Percentiles rank a stretch among this genome's conserved stretches.
These are phyloP conservation scores for Phanerochaete sordida DNA, from an alignment of 768 basidiomycete species.

Conservation along the genomic window DNA sequence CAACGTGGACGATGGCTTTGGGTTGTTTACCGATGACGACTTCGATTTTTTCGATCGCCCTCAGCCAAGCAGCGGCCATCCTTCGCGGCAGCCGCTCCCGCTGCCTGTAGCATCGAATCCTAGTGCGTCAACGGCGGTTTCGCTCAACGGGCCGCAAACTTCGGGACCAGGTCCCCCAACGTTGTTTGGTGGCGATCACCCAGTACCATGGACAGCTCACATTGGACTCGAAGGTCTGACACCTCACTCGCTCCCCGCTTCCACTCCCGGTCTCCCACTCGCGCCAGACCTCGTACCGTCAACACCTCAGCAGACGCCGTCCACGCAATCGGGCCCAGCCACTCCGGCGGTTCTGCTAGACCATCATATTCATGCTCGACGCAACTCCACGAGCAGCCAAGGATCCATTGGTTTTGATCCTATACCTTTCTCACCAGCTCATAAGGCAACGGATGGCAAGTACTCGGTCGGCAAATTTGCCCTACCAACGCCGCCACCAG, in stretches of 20 bases:
- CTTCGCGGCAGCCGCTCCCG: constrained; percentile 15
- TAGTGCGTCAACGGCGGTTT: constrained; percentile 28
- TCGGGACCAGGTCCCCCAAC: constrained; percentile 28
- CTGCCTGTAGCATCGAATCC: constrained; percentile 29
- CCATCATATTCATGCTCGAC: constrained; percentile 21
- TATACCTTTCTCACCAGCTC: constrained; percentile 66
- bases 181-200: constrained; percentile 13
- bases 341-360: constrained; percentile 49
- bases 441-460: constrained; percentile 67
- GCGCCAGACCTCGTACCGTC: constrained; percentile 43
- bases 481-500: constrained; percentile 60
- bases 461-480: constrained; percentile 73
- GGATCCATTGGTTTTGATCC: constrained; percentile 54
- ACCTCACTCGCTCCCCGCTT: constrained; percentile 10
- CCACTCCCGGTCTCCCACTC: constrained; percentile 16
- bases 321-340: constrained; percentile 42
- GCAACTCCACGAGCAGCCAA: constrained; percentile 13
- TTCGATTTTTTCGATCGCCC: constrained; percentile 84
- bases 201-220: constrained; percentile 17
- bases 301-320: constrained; percentile 50
- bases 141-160: constrained; percentile 10
- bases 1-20: constrained; percentile 30
- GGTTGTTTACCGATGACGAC: constrained; percentile 77
- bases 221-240: constrained; percentile 18
- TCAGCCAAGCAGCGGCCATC: constrained; percentile 23